These are phyloP conservation scores for Cyberlindnera subsufficiens DNA, from an alignment of 805 yeast genomes.

Conservation along the genomic window DNA sequence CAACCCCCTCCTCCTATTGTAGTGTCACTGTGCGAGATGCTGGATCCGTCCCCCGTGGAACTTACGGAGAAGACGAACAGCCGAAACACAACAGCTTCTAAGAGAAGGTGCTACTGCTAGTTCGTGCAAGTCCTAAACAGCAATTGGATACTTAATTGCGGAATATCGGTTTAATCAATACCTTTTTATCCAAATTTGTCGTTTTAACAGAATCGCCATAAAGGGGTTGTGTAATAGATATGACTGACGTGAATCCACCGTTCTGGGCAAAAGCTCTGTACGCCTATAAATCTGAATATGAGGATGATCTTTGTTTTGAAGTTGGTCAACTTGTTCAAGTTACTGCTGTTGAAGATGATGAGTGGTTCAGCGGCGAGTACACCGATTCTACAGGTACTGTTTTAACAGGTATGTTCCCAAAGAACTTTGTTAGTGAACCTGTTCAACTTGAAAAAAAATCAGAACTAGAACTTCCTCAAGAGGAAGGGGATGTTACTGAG, in stretches of 20 bases:
- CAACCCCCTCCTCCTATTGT: no score
- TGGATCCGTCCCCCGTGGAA: no score
- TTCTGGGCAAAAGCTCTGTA: slow-evolving; percentile 65
- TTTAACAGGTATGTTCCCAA: slow-evolving; percentile 79
- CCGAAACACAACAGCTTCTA: no score
- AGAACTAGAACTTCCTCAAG: not conserved
- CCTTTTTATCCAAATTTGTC: not conserved
- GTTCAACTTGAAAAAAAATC: slow-evolving; percentile 3
- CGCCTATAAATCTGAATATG: slow-evolving; percentile 64
- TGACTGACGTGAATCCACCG: slow-evolving; percentile 31
- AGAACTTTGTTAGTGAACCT: slow-evolving; percentile 56
- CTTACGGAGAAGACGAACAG: no score
- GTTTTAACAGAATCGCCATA: not conserved
- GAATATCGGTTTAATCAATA: not conserved
- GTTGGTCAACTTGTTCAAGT: slow-evolving; percentile 71
- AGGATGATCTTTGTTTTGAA: slow-evolving; percentile 74
- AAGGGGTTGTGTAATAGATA: not conserved
- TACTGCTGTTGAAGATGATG: slow-evolving; percentile 78
- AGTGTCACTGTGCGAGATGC: no score
- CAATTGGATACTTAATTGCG: no score
- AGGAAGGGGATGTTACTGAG: not conserved
- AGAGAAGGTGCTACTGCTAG: no score
- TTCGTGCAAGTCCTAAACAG: no score
- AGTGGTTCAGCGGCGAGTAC: slow-evolving; percentile 80
- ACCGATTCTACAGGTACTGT: slow-evolving; percentile 33